Evolutionary conservation across 1,284 basidiomycete species (phyloP).

Genomic region (Heliocybe sulcata): DNA sequence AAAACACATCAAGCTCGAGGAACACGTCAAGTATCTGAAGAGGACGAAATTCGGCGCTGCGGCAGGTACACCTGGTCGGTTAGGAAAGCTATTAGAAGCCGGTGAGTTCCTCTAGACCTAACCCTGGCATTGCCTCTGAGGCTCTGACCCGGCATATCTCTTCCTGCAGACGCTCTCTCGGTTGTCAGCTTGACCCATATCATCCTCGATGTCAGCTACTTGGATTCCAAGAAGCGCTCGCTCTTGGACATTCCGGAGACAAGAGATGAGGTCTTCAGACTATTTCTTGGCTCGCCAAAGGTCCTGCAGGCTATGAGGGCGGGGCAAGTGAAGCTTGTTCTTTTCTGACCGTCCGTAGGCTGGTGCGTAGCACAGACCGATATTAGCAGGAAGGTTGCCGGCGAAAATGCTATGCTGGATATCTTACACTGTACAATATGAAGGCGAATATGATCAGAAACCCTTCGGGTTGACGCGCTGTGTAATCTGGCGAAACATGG

Average conservation of each 20-base stretch:
- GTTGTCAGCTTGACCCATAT: slow-evolving; percentile 74
- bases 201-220: slow-evolving; percentile 65
- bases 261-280: slow-evolving; percentile 73
- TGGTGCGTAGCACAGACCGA: background rate
- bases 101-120: slow-evolving; percentile 33
- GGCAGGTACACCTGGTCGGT: slow-evolving; percentile 75
- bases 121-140: slow-evolving; percentile 13
- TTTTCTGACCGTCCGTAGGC: slow-evolving; percentile 42
- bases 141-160: slow-evolving; percentile 10
- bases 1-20: slow-evolving; percentile 77
- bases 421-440: slow-evolving; percentile 13
- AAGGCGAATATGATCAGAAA: slow-evolving; percentile 46
- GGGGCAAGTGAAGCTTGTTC: slow-evolving; percentile 69
- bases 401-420: slow-evolving; percentile 8
- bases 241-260: slow-evolving; percentile 79
- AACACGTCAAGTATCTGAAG: slow-evolving; percentile 71
- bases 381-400: background rate
- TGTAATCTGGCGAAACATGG: slow-evolving; percentile 50
- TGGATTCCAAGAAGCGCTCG: slow-evolving; percentile 67
- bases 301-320: slow-evolving; percentile 56
- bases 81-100: slow-evolving; percentile 76
- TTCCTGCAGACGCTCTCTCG: slow-evolving; percentile 51
- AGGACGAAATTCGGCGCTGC: slow-evolving; percentile 72
- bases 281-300: slow-evolving; percentile 54
- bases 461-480: slow-evolving; percentile 83